These are phyloP conservation scores for Fusarium luffae DNA, from an alignment of 2,329 filamentous ascomycete genomes.

Conservation along the genomic window DNA sequence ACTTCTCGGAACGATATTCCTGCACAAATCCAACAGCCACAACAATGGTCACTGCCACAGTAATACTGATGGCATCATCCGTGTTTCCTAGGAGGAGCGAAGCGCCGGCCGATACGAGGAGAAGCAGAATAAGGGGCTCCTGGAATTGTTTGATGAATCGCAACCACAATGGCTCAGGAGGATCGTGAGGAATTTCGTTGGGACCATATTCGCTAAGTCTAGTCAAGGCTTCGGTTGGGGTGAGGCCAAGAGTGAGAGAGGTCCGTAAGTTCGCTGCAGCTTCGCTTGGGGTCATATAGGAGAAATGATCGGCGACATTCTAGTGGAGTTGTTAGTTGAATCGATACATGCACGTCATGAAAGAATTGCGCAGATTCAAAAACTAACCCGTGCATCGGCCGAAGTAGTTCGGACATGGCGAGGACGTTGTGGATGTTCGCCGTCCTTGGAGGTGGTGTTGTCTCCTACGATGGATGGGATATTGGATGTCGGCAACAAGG, in stretches of 20 bases:
- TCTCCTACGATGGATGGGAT: slow-evolving; percentile 51
- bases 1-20: slow-evolving; percentile 97
- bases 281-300: slow-evolving; percentile 79
- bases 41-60: slow-evolving; percentile 95
- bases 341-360: background rate
- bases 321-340: slow-evolving; percentile 45
- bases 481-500: slow-evolving; percentile 51
- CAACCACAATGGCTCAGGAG: slow-evolving; percentile 93
- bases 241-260: slow-evolving; percentile 84
- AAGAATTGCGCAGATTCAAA: background rate
- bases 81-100: slow-evolving; percentile 92
- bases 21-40: slow-evolving; percentile 96
- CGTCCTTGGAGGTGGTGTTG: slow-evolving; percentile 39
- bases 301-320: slow-evolving; percentile 69
- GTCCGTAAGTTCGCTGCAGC: slow-evolving; percentile 82
- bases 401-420: slow-evolving; percentile 63
- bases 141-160: slow-evolving; percentile 97
- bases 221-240: slow-evolving; percentile 81
- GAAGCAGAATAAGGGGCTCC: slow-evolving; percentile 91
- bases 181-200: slow-evolving; percentile 94
- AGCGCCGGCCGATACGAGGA: slow-evolving; percentile 87
- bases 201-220: slow-evolving; percentile 84
- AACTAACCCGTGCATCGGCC: slow-evolving; percentile 64
- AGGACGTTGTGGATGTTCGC: slow-evolving; percentile 45
- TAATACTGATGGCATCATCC: slow-evolving; percentile 95